phyloP scores from a whole-genome alignment of 495 filamentous ascomycete genomes.

The Neurospora sp. region DNA sequence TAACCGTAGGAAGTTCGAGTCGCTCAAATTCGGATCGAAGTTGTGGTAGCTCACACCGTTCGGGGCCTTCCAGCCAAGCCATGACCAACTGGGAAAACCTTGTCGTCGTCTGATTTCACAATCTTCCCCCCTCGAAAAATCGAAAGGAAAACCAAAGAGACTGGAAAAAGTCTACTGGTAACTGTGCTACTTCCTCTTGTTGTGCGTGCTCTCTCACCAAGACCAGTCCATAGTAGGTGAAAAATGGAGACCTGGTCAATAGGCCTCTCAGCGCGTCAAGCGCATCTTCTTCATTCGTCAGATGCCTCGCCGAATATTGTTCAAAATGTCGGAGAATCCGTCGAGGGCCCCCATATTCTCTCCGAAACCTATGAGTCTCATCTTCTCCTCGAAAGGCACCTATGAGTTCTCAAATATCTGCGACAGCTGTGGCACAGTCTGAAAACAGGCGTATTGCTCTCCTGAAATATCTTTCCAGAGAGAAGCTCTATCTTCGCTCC shows the following conservation, averaged over 20 bases:
- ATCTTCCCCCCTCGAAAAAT: background rate
- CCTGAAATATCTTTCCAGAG: no score
- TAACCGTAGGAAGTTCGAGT: background rate
- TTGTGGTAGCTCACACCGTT: background rate
- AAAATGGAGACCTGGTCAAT: background rate
- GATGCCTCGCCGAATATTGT: background rate
- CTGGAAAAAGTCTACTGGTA: background rate
- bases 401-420: no score
- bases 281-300: background rate
- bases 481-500: slow-evolving; percentile 2
- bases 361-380: background rate
- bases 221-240: background rate
- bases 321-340: background rate
- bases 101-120: background rate
- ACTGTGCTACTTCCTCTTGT: background rate
- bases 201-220: background rate
- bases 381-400: no score
- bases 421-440: no score
- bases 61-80: background rate
- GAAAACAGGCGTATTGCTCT: no score
- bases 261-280: background rate
- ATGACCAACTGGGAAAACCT: background rate
- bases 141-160: background rate
- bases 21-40: background rate
- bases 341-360: background rate